Conservation (phyloP, 2,329 filamentous ascomycete species). For the Penicillium sp. region DNA sequence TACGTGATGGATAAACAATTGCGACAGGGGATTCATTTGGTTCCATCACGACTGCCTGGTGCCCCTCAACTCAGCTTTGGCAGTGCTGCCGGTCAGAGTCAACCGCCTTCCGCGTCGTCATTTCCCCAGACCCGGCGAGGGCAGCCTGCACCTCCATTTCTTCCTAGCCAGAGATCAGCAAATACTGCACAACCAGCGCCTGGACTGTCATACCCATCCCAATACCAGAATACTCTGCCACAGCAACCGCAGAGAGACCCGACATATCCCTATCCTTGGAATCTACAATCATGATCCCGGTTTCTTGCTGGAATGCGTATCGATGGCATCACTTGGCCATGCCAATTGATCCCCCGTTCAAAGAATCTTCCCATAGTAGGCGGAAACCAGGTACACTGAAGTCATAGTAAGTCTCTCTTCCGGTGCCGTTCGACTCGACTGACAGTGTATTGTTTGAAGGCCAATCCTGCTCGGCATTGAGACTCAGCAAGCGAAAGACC, state of each 20-base stretch:
- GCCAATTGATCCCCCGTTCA: not conserved
- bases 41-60: slow-evolving; percentile 7
- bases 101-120: slow-evolving; percentile 15
- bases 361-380: not conserved
- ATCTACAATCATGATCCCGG: slow-evolving; percentile 8
- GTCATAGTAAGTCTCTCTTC: not conserved
- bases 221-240: slow-evolving; percentile 4
- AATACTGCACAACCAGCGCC: slow-evolving; percentile 4
- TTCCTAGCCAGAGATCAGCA: slow-evolving; percentile 14
- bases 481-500: not conserved
- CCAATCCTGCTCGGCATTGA: not conserved
- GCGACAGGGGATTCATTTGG: slow-evolving; percentile 9
- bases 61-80: slow-evolving; percentile 22
- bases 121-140: slow-evolving; percentile 14
- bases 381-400: not conserved
- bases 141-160: slow-evolving; percentile 8
- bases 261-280: slow-evolving; percentile 15
- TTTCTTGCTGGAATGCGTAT: not conserved
- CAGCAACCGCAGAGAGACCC: slow-evolving; percentile 10
- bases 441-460: not conserved
- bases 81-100: slow-evolving; percentile 10
- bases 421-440: not conserved
- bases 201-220: slow-evolving; percentile 10
- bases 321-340: not conserved
- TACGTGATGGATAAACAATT: slow-evolving; percentile 17